Conservation (phyloP, 164 flowering plant genomes). For the Vitis rotundifolia region DNA sequence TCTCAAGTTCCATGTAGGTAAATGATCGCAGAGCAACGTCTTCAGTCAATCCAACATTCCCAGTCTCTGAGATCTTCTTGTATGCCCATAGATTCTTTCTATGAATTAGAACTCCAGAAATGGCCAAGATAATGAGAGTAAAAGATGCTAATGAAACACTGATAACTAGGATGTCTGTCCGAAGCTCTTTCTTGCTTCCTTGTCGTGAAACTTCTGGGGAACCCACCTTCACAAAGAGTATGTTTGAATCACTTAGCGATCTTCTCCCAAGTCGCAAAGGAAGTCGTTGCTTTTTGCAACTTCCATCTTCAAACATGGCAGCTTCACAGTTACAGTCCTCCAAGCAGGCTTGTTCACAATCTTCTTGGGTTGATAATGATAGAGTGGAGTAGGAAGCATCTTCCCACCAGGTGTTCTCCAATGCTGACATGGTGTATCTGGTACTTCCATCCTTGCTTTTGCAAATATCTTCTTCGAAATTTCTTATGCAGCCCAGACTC, state of each 20-base stretch:
- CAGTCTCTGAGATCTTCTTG: neutral
- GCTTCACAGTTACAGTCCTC: slow-evolving; percentile 22
- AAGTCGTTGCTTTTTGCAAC: neutral
- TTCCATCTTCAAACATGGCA: neutral
- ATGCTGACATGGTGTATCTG: neutral
- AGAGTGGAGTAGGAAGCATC: neutral
- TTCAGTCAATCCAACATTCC: slow-evolving; percentile 7
- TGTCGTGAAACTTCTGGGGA: neutral
- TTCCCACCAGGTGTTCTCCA: slow-evolving; percentile 7
- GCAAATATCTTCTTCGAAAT: slow-evolving; percentile 9
- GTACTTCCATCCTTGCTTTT: neutral
- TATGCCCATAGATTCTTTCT: slow-evolving; percentile 6
- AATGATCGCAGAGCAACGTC: slow-evolving; percentile 20
- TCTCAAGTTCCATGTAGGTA: slow-evolving; percentile 23
- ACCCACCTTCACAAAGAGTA: slow-evolving; percentile 2
- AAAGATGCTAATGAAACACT: neutral
- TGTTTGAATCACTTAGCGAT: neutral
- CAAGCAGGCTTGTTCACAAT: slow-evolving; percentile 14
- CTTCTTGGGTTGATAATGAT: neutral
- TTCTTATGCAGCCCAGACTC: slow-evolving; percentile 19
- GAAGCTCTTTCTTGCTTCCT: neutral
- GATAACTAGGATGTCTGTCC: slow-evolving; percentile 4
- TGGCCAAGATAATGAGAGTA: slow-evolving; percentile 4
- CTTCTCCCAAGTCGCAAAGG: slow-evolving; percentile 9
- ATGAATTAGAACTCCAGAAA: slow-evolving; percentile 6